These are phyloP conservation scores for Aspergillus viridinutans DNA, from an alignment of 2,329 filamentous ascomycete genomes.

Conservation along the genomic window DNA sequence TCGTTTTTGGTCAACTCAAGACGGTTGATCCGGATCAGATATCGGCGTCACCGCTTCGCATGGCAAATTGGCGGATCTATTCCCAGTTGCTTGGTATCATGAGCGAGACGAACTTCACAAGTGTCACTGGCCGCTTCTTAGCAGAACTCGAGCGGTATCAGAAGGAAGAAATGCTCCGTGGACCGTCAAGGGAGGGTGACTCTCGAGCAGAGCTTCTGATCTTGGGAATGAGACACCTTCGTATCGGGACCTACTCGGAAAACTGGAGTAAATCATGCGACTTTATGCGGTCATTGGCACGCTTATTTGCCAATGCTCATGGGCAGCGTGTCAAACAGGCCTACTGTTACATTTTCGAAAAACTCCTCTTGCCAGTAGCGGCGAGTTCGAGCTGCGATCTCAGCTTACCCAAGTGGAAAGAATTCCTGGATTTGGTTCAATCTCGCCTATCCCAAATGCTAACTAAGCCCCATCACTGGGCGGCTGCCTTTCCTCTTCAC, in stretches of 20 bases:
- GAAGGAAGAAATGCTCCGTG: constrained; percentile 58
- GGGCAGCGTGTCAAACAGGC: constrained; percentile 88
- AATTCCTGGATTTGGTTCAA: constrained; percentile 74
- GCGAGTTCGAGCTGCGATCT: constrained; percentile 75
- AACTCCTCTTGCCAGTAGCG: constrained; percentile 80
- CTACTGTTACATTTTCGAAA: constrained; percentile 88
- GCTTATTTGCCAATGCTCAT: constrained; percentile 77
- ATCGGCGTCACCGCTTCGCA: constrained; percentile 66
- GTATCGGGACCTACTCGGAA: constrained; percentile 67
- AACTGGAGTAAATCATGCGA: constrained; percentile 85
- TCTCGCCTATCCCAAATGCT: constrained; percentile 79
- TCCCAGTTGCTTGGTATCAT: constrained; percentile 91
- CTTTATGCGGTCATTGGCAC: constrained; percentile 76
- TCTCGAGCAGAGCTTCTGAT: constrained; percentile 82
- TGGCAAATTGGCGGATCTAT: constrained; percentile 95
- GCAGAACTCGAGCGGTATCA: constrained; percentile 74
- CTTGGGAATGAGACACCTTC: constrained; percentile 85
- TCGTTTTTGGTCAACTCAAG: constrained; percentile 94
- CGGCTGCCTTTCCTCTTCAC: constrained; percentile 80
- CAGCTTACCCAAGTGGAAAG: constrained; percentile 76
- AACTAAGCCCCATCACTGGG: constrained; percentile 88
- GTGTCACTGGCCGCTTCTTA: constrained; percentile 77
- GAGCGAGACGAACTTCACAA: constrained; percentile 86
- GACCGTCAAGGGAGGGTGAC: constrained; percentile 59
- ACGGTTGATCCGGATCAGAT: constrained; percentile 79